A percentile compares a stretch with the other conserved stretches of the same genome.
These are phyloP conservation scores for Periconia sp. DNA, from an alignment of 2,329 filamentous ascomycete genomes.

Conservation along the genomic window DNA sequence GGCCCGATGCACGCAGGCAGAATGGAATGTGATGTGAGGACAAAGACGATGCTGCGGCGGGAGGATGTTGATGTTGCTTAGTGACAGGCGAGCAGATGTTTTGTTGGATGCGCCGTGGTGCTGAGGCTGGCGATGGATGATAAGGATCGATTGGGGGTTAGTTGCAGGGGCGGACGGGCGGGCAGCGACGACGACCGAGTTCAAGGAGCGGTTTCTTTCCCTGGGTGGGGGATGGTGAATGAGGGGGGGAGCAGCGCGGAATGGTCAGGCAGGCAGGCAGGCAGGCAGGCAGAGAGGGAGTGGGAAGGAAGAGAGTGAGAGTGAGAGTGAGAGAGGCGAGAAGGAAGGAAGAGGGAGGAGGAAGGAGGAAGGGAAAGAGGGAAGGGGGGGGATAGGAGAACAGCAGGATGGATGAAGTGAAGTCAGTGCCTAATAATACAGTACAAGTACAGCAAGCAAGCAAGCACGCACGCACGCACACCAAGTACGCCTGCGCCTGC, in stretches of 20 bases:
- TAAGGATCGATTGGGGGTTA: conserved; percentile 33
- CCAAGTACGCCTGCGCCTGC: too few species aligned
- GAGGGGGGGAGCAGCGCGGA: conserved; percentile 39
- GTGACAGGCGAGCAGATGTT: conserved; percentile 21
- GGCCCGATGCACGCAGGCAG: conserved; percentile 11
- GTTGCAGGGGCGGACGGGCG: conserved; percentile 26
- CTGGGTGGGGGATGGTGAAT: conserved; percentile 35
- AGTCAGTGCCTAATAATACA: too few species aligned
- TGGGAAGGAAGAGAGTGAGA: neutral
- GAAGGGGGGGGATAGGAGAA: neutral
- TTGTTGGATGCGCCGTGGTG: neutral
- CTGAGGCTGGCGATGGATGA: conserved; percentile 20
- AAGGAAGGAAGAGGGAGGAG: too few species aligned
- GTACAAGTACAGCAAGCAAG: too few species aligned
- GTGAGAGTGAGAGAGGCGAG: neutral
- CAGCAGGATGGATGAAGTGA: neutral
- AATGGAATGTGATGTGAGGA: conserved; percentile 14
- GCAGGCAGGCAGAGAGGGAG: neutral
- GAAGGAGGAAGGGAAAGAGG: neutral
- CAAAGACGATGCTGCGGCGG: conserved; percentile 28
- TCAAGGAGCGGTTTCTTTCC: conserved; percentile 43
- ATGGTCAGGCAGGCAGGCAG: conserved; percentile 28
- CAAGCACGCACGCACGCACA: too few species aligned
- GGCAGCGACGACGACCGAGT: conserved; percentile 26
- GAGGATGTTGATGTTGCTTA: conserved; percentile 28